Conservation (phyloP, 257 asterid genomes). For the Cruciata laevipes region DNA sequence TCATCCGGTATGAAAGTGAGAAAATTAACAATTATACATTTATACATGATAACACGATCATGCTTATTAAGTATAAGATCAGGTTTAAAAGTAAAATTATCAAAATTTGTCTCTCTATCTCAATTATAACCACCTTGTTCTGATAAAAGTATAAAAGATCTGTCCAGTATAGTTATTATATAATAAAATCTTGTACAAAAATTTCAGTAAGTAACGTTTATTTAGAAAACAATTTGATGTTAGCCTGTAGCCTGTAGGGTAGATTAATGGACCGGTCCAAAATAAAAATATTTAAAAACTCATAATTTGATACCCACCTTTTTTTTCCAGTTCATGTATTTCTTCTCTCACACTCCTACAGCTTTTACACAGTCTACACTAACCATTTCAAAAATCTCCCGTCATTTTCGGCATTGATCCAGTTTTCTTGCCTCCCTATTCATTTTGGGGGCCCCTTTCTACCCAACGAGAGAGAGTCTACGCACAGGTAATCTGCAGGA, state of each 20-base stretch:
- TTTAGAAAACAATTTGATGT: neutral
- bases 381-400: constrained; percentile 8
- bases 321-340: constrained; percentile 12
- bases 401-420: constrained; percentile 10
- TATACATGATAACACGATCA: no score
- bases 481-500: constrained; percentile 6
- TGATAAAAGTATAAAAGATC: no score
- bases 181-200: no score
- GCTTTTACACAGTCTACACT: neutral
- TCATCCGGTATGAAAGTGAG: no score
- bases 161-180: no score
- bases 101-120: no score
- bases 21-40: no score
- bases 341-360: constrained; percentile 18
- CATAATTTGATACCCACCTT: neutral
- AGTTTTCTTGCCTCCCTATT: constrained; percentile 6
- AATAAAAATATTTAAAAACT: neutral
- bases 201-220: neutral
- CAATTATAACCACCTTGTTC: no score
- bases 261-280: constrained; percentile 13
- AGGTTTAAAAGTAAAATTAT: no score
- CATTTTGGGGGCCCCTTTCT: constrained; percentile 6
- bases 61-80: no score
- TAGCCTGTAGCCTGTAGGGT: constrained; percentile 13
- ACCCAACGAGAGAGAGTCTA: neutral